These are phyloP conservation scores for Xerocomus brunneocitrinus DNA, from an alignment of 768 basidiomycete species.

Conservation along the genomic window DNA sequence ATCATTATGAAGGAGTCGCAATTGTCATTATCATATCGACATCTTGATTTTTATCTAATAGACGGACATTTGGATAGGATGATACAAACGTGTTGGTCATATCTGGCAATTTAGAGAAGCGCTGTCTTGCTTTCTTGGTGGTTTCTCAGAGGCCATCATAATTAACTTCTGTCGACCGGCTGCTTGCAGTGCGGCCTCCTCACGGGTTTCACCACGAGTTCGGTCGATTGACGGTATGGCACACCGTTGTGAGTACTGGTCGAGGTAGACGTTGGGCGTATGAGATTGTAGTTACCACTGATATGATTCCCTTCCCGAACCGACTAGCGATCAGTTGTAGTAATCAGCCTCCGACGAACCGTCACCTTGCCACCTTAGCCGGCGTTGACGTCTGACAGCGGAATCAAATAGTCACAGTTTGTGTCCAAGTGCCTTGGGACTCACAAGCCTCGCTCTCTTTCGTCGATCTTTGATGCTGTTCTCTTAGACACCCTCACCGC, in stretches of 20 bases:
- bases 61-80: constrained; percentile 33
- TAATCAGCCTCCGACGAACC: constrained; percentile 14
- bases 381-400: constrained; percentile 26
- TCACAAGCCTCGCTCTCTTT: constrained; percentile 4
- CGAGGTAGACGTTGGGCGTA: not conserved
- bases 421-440: constrained; percentile 5
- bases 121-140: not conserved
- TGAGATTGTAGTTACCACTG: not conserved
- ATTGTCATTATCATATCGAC: constrained; percentile 19
- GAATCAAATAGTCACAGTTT: constrained; percentile 24
- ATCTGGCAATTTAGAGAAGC: constrained; percentile 24
- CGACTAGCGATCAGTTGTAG: constrained; percentile 8
- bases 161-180: constrained; percentile 25
- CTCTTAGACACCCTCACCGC: constrained; percentile 14
- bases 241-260: not conserved
- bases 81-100: constrained; percentile 17
- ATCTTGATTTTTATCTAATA: constrained; percentile 31
- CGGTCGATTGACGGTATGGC: constrained; percentile 3
- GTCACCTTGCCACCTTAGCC: not conserved
- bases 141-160: constrained; percentile 13
- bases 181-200: constrained; percentile 32
- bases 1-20: constrained; percentile 24
- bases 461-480: constrained; percentile 24
- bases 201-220: constrained; percentile 11
- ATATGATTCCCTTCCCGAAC: constrained; percentile 1